Evolutionary conservation across 139 green algal genomes (phyloP), one percentile per base, ranked within the genome.

Genomic region (Picochlorum costavermella): DNA sequence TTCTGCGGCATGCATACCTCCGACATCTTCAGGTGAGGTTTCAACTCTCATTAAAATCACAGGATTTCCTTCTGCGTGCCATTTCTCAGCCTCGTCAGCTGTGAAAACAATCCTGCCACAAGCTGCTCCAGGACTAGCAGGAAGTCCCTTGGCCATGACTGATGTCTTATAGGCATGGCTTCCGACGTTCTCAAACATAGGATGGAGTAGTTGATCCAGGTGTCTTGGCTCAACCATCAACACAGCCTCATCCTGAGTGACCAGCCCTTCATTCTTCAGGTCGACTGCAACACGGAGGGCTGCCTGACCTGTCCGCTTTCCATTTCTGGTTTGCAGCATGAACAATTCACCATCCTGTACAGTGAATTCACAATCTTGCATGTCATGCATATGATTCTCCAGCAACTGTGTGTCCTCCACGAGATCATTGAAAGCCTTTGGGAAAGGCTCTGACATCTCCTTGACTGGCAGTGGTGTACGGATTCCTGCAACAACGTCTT

Each of bases 361-460:
- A 2, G 88, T 96, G 74, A 96, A 95, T 79, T 95, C 88, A 25
- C 83, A 85, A 65, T 95, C 88, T 75, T 95, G 83, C 88, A 95
- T 95, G 74, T 95, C 87, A 49, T 82, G 75, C 72, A 90, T 90
- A 70, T 95, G 81, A 31, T 67, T 65, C 81, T 95, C 88, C 57
- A 95, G 75, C 33, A 83, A 66, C 44, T 67, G 53, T 49, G 75
- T 87, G 67, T 87, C 92, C 17, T 72, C 49, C 40, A 84, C 50
- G 50, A 96, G 82, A 61, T 93, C 76, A 16, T 73, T 60, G 71
- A 95, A 90, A 12, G 88, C 85, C 45, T 74, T 45, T 16, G 87
- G 85, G 56, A 95, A 86, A n/a, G 73, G 63, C 30, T 81, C 67
- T 6, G 68, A 65, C 78, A 96, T 84, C 30, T 76, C 60, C 2